Conservation (phyloP, 441 rosid genomes). For the Pelargonium citronellum region DNA sequence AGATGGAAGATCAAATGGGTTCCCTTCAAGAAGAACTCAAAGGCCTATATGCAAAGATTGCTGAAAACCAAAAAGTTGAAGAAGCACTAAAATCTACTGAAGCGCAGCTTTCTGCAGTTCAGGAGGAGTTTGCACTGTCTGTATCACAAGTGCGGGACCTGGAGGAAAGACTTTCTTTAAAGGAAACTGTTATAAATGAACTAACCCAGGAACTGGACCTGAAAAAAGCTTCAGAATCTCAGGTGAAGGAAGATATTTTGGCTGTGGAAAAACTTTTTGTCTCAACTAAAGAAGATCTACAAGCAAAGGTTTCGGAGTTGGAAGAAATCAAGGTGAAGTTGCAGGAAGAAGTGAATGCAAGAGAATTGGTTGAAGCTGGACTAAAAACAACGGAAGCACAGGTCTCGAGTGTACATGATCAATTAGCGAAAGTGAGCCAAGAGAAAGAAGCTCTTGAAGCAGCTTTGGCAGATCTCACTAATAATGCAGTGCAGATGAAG, state of each 20-base stretch:
- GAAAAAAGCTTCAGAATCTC: slow-evolving; percentile 60
- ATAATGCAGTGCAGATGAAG: slow-evolving; percentile 38
- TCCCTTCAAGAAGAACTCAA: slow-evolving; percentile 63
- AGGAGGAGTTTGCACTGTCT: slow-evolving; percentile 57
- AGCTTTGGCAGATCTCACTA: slow-evolving; percentile 43
- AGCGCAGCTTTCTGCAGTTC: slow-evolving; percentile 54
- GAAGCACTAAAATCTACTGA: slow-evolving; percentile 55
- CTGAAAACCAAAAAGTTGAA: slow-evolving; percentile 66
- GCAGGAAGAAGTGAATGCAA: slow-evolving; percentile 44
- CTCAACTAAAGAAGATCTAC: slow-evolving; percentile 47
- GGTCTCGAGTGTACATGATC: slow-evolving; percentile 29
- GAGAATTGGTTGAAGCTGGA: slow-evolving; percentile 40
- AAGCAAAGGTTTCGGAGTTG: slow-evolving; percentile 44
- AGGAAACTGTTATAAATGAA: slow-evolving; percentile 53
- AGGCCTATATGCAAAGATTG: slow-evolving; percentile 51
- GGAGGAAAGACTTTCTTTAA: slow-evolving; percentile 56
- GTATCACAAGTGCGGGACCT: slow-evolving; percentile 52
- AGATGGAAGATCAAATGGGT: slow-evolving; percentile 55
- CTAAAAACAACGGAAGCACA: slow-evolving; percentile 35
- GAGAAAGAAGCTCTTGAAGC: slow-evolving; percentile 64
- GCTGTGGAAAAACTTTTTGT: slow-evolving; percentile 43
- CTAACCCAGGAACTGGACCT: slow-evolving; percentile 54
- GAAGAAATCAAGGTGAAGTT: slow-evolving; percentile 45
- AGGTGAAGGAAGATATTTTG: slow-evolving; percentile 50
- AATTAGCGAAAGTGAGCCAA: slow-evolving; percentile 28